Base-by-base conservation (phyloP, 805 yeast species). In the Kuraishia floccosa region DNA sequence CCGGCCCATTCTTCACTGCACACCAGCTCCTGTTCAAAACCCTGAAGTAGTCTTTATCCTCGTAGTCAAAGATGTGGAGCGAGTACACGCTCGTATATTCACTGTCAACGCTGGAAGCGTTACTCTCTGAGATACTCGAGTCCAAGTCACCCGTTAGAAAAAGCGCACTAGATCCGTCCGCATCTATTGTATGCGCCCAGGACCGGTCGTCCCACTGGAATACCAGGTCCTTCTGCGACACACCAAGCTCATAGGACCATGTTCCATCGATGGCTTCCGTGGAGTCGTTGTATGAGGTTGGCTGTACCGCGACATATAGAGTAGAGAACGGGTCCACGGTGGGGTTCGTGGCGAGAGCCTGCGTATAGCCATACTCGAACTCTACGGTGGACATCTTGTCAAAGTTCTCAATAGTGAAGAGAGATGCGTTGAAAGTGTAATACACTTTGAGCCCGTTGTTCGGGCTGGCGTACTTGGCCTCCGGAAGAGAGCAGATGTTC, bases 221-320 rank as follows among this genome's bases (percentile, higher is more conserved):
- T 1, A 72, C 72, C 39, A 77, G 54, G 46, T 75, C 75, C 30
- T 61, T 61, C 42, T 67, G 76, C 3, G 84, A 74, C 2, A 72
- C 68, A 3, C 84, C 87, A 21, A 85, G 50, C 45, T 75, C 71
- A 44, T 76, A 81, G 6, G 59, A 39, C 87, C 87, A 79, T 6
- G 29, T 24, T 4, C 16, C 13, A 1, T 30, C 28, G 31, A 54
- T 44, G 2, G 35, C 35, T 5, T 22, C 26, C 16, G 31, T 10
- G 27, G 15, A n/a, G 6, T 16, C 22, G 6, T 21, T 30, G 20
- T 13, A 16, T 21, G 15, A 13, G n/a, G 20, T 4, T 5, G 27
- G 6, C 14, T 24, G 13, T 3, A 55, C 41, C 0, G 43, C 37
- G 11, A 51, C 31, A 21, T 48, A 48, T 7, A 41, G 27, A 1